A percentile compares a stretch with the other conserved stretches of the same genome.
These are phyloP conservation scores for Colletotrichum tanaceti DNA, from an alignment of 2,329 filamentous ascomycete genomes.

Conservation along the genomic window DNA sequence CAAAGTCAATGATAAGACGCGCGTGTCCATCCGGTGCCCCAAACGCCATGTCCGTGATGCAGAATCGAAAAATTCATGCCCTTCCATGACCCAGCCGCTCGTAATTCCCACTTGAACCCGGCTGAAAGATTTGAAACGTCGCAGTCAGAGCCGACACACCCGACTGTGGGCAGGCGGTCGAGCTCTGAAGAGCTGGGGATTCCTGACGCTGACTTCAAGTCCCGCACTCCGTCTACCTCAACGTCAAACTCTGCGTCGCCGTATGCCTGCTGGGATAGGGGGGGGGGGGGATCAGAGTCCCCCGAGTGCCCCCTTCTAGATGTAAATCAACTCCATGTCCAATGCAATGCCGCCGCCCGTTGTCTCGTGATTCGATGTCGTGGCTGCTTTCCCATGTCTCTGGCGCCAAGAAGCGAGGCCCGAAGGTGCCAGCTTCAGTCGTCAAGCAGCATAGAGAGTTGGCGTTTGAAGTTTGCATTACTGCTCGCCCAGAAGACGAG, in stretches of 20 bases:
- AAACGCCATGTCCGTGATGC: conserved; percentile 37
- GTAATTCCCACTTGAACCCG: conserved; percentile 2
- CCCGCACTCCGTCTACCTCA: neutral
- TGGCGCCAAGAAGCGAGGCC: neutral
- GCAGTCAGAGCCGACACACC: neutral
- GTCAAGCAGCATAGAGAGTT: neutral
- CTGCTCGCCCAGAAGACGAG: conserved; percentile 83
- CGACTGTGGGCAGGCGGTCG: neutral
- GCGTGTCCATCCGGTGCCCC: neutral
- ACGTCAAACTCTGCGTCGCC: neutral
- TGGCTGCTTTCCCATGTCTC: neutral
- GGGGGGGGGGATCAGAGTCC: too few species aligned
- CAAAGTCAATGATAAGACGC: neutral
- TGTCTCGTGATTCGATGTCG: conserved; percentile 5
- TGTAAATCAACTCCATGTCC: conserved; percentile 26
- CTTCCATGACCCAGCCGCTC: neutral
- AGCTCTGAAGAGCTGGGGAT: neutral
- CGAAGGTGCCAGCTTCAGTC: neutral
- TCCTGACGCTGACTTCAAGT: neutral
- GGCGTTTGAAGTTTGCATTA: conserved; percentile 45
- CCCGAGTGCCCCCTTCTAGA: conserved; percentile 27
- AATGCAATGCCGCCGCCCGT: conserved; percentile 21
- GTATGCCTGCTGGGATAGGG: neutral
- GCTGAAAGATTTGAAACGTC: conserved; percentile 5
- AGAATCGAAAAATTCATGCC: conserved; percentile 2